Evolutionary conservation across 1,284 basidiomycete species (phyloP), one percentile per base, ranked within the genome.

Genomic region (Ustilago curta): DNA sequence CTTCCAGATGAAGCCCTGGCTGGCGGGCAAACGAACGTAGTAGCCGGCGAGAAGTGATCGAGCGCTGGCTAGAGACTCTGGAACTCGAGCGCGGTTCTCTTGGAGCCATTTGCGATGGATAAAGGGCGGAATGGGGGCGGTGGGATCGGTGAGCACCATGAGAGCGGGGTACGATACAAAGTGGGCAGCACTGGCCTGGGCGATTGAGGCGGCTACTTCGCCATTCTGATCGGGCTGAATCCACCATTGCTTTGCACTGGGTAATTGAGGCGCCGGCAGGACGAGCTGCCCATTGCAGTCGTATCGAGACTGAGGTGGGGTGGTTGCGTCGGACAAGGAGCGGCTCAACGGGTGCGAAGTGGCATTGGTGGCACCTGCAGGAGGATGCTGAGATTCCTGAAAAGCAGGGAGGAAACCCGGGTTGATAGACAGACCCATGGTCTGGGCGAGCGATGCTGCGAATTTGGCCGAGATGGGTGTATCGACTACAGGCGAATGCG

Each of bases 101-200:
- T 78, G 75, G n/a, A 82, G 67, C 80, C 80, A 82, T n/a, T 74
- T 70, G 58, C 80, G 74, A 44, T 80, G 76, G 19, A 82, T 74
- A 37, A 79, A 70, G 1, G 80, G 79, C 12, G 80, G 80, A n/a
- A 79, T 77, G 5, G 79, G 80, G 3, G 79, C 60, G 2, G 79
- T 76, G 7, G 80, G 75, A 52, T 82, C 80, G 12, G 79, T 78
- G 12, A 82, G 68, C 12, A 79, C 80, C 67, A 82, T 75, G 35
- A 82, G 57, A n/a, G 77, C 66, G 4, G 80, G 79, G 42, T 81
- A 81, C 19, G 78, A 70, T 43, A 77, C 77, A 50, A 82, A 77
- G 54, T 81, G 79, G 3, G 77, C 70, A n/a, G 79, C 79, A 44
- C 74, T 77, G 0, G 74, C 74, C n/a, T 75, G 71, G 0, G 79